A percentile compares a stretch with the other conserved stretches of the same genome.
Conservation (phyloP, 116 monocot species). For the Cymodocea nodosa region DNA sequence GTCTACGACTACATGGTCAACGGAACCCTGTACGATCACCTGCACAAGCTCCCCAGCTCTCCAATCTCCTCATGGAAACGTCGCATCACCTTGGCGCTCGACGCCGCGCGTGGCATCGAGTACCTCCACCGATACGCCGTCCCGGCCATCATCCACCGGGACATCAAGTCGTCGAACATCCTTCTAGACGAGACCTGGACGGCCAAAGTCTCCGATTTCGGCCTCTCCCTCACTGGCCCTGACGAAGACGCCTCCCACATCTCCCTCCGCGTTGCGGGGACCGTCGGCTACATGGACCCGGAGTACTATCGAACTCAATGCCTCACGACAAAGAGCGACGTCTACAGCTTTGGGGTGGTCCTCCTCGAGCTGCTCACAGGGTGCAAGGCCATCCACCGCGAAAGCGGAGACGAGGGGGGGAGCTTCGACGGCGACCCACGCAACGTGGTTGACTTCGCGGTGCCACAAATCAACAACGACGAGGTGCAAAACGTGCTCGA, state of each 20-base stretch:
- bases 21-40: slow-evolving; percentile 61
- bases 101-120: slow-evolving; percentile 69
- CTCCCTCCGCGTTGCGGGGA: slow-evolving; percentile 37
- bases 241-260: slow-evolving; percentile 14
- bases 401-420: background rate
- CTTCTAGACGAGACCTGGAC: slow-evolving; percentile 50
- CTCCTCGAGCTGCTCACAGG: slow-evolving; percentile 69
- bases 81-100: slow-evolving; percentile 45
- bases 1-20: slow-evolving; percentile 64
- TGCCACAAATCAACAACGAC: slow-evolving; percentile 37
- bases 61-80: slow-evolving; percentile 34
- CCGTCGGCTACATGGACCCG: slow-evolving; percentile 86
- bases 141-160: slow-evolving; percentile 72
- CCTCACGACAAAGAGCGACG: slow-evolving; percentile 73
- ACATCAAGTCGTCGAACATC: slow-evolving; percentile 89
- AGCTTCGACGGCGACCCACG: slow-evolving; percentile 19
- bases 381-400: slow-evolving; percentile 33
- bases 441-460: slow-evolving; percentile 60
- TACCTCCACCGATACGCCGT: slow-evolving; percentile 76
- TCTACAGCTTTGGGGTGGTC: slow-evolving; percentile 84
- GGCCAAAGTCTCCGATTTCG: slow-evolving; percentile 78
- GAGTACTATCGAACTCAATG: slow-evolving; percentile 71
- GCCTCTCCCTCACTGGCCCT: slow-evolving; percentile 34
- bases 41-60: slow-evolving; percentile 22
- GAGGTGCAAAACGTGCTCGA: slow-evolving; percentile 45